phyloP scores from a whole-genome alignment of 2,329 filamentous ascomycete genomes.

The Botrytis squamosa region DNA sequence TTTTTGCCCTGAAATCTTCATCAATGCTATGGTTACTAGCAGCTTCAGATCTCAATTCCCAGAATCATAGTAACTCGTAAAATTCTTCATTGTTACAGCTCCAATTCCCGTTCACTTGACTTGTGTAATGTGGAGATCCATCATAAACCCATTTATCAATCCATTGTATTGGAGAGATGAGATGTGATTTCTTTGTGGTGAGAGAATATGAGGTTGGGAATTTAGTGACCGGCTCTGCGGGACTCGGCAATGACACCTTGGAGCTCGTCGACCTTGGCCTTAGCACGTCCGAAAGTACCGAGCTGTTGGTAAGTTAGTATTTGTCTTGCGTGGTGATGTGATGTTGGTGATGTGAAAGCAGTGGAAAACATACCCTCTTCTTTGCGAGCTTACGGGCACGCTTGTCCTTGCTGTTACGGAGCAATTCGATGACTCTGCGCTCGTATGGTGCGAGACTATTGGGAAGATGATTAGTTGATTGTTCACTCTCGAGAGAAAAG shows the following conservation, averaged over 20 bases:
- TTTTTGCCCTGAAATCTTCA: constrained; percentile 12
- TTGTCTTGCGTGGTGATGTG: not conserved
- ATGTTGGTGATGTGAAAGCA: not conserved
- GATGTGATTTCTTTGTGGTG: constrained; percentile 20
- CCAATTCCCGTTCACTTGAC: constrained; percentile 20
- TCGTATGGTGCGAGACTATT: constrained; percentile 85
- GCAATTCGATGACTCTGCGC: constrained; percentile 97
- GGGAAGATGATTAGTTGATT: constrained; percentile 21
- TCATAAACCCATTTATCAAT: constrained; percentile 10
- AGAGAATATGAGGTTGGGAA: constrained; percentile 27
- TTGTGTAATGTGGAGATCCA: constrained; percentile 1
- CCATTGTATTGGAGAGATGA: constrained; percentile 37
- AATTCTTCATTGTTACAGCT: constrained; percentile 31
- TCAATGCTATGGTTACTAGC: constrained; percentile 15
- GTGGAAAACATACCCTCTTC: constrained; percentile 75
- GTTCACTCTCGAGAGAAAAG: not conserved
- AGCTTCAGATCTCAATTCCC: constrained; percentile 25
- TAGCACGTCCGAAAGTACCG: constrained; percentile 97
- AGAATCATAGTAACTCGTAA: constrained; percentile 23
- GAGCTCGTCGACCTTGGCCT: constrained; percentile 99
- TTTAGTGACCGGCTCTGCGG: constrained; percentile 73
- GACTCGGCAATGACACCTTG: constrained; percentile 96
- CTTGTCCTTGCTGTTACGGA: constrained; percentile 99
- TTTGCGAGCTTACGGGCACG: constrained; percentile 98
- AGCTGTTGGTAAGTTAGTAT: constrained; percentile 55